Evolutionary conservation across 2,329 filamentous ascomycete genomes (phyloP), one percentile per base, ranked within the genome.

Genomic region (Colletotrichum noveboracense): DNA sequence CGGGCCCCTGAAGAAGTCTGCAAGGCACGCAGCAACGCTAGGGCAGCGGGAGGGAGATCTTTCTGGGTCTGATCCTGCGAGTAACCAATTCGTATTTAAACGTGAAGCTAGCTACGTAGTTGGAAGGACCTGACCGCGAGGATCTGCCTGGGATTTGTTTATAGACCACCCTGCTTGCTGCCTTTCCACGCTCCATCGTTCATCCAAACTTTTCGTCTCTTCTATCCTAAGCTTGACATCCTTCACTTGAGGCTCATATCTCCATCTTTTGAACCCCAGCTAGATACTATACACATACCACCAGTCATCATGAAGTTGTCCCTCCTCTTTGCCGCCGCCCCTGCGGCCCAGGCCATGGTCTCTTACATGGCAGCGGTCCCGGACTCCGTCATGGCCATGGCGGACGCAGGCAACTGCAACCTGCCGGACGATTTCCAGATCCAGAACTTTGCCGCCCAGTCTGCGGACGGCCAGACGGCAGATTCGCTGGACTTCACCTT

Each of bases 351-450:
- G 34, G 77, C 77, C 28, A 67, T 60, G 38, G 76, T 76, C 43
- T 72, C 70, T 21, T 80, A 80, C 73, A 77, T 77, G 71, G 68
- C 76, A 13, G 26, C 77, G 6, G 70, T 80, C n/a, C 77, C 77
- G 24, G 78, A 73, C 32, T 14, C 68, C 21, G 48, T 79, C 26
- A 69, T 71, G 64, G 48, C 75, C 28, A 65, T 70, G 67, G 70
- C 79, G 13, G 74, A 75, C 12, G 66, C 75, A 18, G 71, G 79
- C 21, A 73, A 77, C 67, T 88, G 86, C 78, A 79, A 79, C 34
- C 80, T 87, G 6, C 87, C 87, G 6, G 77, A 80, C 32, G 77
- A 81, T 32, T 90, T 84, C 75, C 81, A 81, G 48, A 79, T 90
- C 76, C 77, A 80, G 26, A 77, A 86, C 74, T 87, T 89, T 64